These are phyloP conservation scores for Theileria annulata DNA, from an alignment of 169 alveolate species.

Conservation along the genomic window DNA sequence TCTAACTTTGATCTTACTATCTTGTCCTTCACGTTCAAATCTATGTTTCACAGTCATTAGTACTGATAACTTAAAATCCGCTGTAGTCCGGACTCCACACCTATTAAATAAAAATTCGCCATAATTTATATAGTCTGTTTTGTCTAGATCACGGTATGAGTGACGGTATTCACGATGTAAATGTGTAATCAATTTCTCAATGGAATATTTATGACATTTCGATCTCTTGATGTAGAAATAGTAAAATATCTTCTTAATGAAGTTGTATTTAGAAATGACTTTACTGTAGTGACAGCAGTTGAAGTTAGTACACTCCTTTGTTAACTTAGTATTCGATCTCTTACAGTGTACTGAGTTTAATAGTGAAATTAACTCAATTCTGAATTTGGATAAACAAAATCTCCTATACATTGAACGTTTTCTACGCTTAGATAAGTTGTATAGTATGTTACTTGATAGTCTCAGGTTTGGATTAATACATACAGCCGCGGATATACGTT, in stretches of 20 bases:
- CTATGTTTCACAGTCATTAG: slow-evolving; percentile 55
- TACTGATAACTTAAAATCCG: slow-evolving; percentile 54
- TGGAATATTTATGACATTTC: background rate
- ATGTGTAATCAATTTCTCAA: slow-evolving; percentile 33
- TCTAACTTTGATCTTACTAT: slow-evolving; percentile 23
- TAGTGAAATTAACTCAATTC: slow-evolving; percentile 19
- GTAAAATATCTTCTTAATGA: background rate
- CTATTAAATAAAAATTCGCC: slow-evolving; percentile 17
- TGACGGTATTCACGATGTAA: slow-evolving; percentile 43
- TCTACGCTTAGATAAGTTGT: slow-evolving; percentile 20
- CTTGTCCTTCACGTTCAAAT: slow-evolving; percentile 39
- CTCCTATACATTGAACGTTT: slow-evolving; percentile 12
- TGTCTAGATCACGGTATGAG: slow-evolving; percentile 46
- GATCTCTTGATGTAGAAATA: background rate
- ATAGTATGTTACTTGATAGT: slow-evolving; percentile 23
- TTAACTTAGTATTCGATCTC: background rate
- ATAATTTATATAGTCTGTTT: slow-evolving; percentile 24
- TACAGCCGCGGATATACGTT: slow-evolving; percentile 47
- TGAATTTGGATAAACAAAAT: slow-evolving; percentile 30
- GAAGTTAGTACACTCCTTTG: slow-evolving; percentile 42
- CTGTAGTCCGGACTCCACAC: slow-evolving; percentile 36
- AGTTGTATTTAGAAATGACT: background rate
- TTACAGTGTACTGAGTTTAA: slow-evolving; percentile 40
- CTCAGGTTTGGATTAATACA: slow-evolving; percentile 50
- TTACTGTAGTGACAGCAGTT: slow-evolving; percentile 46